Base-by-base conservation (phyloP, 108 stramenopile species). In the Fragilaria radians region DNA sequence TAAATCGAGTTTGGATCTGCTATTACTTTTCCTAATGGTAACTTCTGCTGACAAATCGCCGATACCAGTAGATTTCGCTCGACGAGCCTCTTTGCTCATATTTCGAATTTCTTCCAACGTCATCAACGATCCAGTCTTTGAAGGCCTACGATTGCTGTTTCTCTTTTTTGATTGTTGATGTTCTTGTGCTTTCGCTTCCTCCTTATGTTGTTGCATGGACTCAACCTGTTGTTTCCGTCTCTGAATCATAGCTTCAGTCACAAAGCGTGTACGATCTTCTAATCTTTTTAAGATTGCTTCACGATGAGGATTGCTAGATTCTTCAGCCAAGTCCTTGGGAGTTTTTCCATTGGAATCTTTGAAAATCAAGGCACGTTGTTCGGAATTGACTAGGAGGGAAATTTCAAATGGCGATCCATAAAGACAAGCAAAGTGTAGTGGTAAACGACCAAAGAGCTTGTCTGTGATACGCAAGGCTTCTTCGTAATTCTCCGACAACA, bases 381-480 rank as follows among this genome's bases (percentile, higher is more conserved):
- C 55, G 32, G 55, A 30, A 21, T 19, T 24, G 1, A 57, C 31
- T 7, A 57, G 31, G 4, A 57, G n/a, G 32, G 55, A 57, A 27
- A 57, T 36, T 19, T 32, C 55, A 19, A 27, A 57, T 57, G 55
- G 55, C n/a, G 32, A 34, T 2, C 55, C 55, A 34, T 34, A 57
- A 3, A 57, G 34, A 57, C 55, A 57, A 36, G 55, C 28, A 32
- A 32, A 57, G 23, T 57, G 55, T 21, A 57, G 24, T 32, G 55
- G 55, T 18, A 57, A 11, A 27, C 55, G 34, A 3, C 55, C 55
- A 4, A 33, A 22, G 14, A 21, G 21, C 2, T 33, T 29, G 22
- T 57, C 55, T 46, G 5, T 28, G 3, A 57, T 33, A 19, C 28
- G 28, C 31, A 33, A 18, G 1, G 55, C 32, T 36, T 34, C 19